Percentiles rank a stretch among this genome's conserved stretches.
Evolutionary conservation across 345 rosid genomes (phyloP).

Genomic region (Citrus glauca): DNA sequence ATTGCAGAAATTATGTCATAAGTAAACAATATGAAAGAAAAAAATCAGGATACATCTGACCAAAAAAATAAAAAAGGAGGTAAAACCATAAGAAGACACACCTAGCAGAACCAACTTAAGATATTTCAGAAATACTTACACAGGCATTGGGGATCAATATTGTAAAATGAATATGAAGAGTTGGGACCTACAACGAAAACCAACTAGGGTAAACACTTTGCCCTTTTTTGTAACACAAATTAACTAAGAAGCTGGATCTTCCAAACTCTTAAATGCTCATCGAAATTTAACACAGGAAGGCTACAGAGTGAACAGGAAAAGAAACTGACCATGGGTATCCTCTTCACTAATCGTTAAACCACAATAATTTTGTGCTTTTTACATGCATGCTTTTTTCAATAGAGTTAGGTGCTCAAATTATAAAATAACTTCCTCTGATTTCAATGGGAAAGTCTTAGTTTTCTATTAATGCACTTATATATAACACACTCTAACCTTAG

Average conservation of each 20-base stretch:
- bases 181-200: neutral
- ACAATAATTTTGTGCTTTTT: neutral
- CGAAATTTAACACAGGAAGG: neutral
- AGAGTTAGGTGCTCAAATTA: neutral
- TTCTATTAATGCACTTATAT: neutral
- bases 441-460: neutral
- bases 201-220: neutral
- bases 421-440: neutral
- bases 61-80: neutral
- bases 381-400: neutral
- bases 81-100: neutral
- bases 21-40: neutral
- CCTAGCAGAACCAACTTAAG: neutral
- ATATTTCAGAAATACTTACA: neutral
- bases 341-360: neutral
- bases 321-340: neutral
- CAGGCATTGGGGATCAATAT: too few species aligned
- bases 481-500: too few species aligned
- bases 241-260: neutral
- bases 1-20: neutral
- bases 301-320: neutral
- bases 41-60: neutral
- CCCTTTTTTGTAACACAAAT: neutral
- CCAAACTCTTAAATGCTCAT: neutral
- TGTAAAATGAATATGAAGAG: neutral